Evolutionary conservation across 2,329 filamentous ascomycete species (phyloP).

Genomic region (Nigrospora osmanthi): DNA sequence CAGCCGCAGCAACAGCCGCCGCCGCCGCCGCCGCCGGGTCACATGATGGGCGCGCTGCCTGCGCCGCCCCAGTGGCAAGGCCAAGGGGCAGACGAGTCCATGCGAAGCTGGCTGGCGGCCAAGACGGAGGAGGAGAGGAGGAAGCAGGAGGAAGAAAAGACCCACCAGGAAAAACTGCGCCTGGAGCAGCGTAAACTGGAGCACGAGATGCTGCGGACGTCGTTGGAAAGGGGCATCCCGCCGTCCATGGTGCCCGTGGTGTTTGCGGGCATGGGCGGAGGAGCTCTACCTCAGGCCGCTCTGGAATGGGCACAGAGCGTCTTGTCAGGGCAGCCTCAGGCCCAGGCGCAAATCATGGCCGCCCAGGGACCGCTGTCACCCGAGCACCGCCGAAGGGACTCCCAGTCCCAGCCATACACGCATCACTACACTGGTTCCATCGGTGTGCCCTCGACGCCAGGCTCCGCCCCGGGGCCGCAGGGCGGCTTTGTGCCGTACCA

Average conservation of each 20-base stretch:
- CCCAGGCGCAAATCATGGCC: conserved; percentile 27
- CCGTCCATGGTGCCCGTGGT: conserved; percentile 68
- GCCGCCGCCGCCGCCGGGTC: conserved; percentile 26
- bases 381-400: conserved; percentile 47
- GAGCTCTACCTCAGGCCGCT: conserved; percentile 49
- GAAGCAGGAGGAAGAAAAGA: conserved; percentile 67
- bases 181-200: conserved; percentile 68
- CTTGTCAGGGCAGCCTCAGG: not conserved
- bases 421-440: conserved; percentile 31
- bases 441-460: conserved; percentile 33
- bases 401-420: conserved; percentile 35
- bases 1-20: conserved; percentile 16
- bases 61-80: conserved; percentile 60
- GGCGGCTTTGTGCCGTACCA: conserved; percentile 33
- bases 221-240: conserved; percentile 62
- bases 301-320: conserved; percentile 55
- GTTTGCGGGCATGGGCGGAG: conserved; percentile 64
- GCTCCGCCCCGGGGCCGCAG: conserved; percentile 28
- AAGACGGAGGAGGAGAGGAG: conserved; percentile 68
- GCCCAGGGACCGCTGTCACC: conserved; percentile 43
- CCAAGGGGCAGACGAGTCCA: conserved; percentile 61
- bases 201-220: conserved; percentile 63
- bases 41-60: conserved; percentile 48
- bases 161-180: conserved; percentile 54
- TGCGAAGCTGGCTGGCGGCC: conserved; percentile 63